Evolutionary conservation across 495 filamentous ascomycete species (phyloP).

Genomic region (Haplographium delicatum): DNA sequence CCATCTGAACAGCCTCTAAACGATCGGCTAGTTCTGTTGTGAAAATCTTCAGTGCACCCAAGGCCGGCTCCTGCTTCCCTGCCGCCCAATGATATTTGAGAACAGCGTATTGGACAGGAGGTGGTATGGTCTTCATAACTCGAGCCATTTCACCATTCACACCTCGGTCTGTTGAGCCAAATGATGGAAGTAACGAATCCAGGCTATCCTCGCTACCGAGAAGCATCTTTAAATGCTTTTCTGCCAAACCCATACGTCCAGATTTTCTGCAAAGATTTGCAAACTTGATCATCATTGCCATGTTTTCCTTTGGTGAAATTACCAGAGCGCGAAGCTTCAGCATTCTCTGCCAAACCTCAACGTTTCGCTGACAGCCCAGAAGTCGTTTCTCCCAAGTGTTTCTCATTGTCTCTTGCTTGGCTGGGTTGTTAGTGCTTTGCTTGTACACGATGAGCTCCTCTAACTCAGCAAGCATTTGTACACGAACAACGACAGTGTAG

Average conservation of each 20-base stretch:
- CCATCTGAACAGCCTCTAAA: constrained; percentile 55
- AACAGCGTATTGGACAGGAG: constrained; percentile 83
- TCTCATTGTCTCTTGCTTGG: constrained; percentile 86
- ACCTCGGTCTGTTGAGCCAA: constrained; percentile 34
- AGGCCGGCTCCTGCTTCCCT: constrained; percentile 54
- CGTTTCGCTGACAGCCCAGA: constrained; percentile 92
- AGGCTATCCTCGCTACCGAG: constrained; percentile 58
- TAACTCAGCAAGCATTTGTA: constrained; percentile 97
- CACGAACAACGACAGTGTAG: constrained; percentile 90
- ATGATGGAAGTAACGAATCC: constrained; percentile 48
- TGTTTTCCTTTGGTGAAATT: constrained; percentile 82
- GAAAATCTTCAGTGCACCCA: constrained; percentile 77
- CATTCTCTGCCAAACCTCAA: constrained; percentile 98
- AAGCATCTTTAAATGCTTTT: constrained; percentile 82
- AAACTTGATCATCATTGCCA: constrained; percentile 99
- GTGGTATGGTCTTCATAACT: constrained; percentile 39
- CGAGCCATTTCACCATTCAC: constrained; percentile 25
- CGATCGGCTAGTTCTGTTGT: constrained; percentile 72
- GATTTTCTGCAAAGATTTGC: constrained; percentile 96
- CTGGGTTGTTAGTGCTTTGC: constrained; percentile 67
- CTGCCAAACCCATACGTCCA: constrained; percentile 88
- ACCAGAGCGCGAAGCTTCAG: constrained; percentile 91
- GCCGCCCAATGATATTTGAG: constrained; percentile 93
- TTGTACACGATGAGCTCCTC: constrained; percentile 99
- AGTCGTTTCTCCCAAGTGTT: constrained; percentile 92